These are phyloP conservation scores for Aspergillus fumigatus DNA, from an alignment of 2,329 filamentous ascomycete species.

Conservation along the genomic window DNA sequence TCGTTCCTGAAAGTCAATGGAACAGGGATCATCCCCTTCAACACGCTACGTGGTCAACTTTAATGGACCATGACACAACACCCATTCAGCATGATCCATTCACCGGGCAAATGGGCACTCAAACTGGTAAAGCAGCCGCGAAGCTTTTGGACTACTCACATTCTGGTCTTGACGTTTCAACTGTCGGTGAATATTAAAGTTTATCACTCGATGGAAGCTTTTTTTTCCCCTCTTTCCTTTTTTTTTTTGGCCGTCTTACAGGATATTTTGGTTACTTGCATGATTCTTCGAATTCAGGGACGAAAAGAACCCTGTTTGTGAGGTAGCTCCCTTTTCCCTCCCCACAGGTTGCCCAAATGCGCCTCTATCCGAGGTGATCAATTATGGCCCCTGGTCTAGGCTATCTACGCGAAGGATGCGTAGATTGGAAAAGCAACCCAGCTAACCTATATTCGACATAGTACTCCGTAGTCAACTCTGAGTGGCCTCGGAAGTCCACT, in stretches of 20 bases:
- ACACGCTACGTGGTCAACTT: not conserved
- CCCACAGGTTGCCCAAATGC: not conserved
- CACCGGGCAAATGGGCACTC: not conserved
- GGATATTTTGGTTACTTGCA: not conserved
- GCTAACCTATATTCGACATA: not conserved
- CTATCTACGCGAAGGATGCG: no score
- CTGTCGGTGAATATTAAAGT: conserved; percentile 14
- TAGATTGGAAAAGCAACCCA: not conserved
- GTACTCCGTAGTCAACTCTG: not conserved
- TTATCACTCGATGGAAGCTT: not conserved
- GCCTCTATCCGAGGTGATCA: not conserved
- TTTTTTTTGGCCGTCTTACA: not conserved
- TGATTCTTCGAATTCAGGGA: not conserved
- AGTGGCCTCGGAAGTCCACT: not conserved
- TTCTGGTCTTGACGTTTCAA: not conserved
- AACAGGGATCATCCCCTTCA: not conserved
- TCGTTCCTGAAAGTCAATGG: not conserved
- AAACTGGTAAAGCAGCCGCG: conserved; percentile 3
- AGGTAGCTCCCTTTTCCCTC: not conserved
- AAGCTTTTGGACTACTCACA: conserved; percentile 13
- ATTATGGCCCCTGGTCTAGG: not conserved
- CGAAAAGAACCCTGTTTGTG: not conserved
- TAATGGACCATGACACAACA: not conserved
- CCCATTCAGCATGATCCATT: not conserved
- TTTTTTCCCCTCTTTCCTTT: not conserved